These are phyloP conservation scores for Chloranthus sessilifolius DNA, from an alignment of 164 flowering plant genomes.

Conservation along the genomic window DNA sequence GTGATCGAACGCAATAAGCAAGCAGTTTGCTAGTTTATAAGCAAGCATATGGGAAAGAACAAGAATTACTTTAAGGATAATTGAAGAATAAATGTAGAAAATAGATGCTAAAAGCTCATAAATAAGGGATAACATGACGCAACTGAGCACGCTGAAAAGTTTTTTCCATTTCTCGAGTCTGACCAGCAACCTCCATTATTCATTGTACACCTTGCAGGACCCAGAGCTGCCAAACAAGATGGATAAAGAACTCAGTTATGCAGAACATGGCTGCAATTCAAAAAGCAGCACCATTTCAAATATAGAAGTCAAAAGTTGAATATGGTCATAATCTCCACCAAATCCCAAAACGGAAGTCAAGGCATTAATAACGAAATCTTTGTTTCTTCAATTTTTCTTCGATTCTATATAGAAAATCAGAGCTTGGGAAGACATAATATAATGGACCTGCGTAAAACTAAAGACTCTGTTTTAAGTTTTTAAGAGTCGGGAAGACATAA, in stretches of 20 bases:
- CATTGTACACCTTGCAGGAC: conserved; percentile 73
- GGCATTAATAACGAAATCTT: too few species aligned
- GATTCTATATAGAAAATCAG: too few species aligned
- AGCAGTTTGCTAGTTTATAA: too few species aligned
- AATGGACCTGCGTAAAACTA: too few species aligned
- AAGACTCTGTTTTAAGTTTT: too few species aligned
- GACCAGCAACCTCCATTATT: conserved; percentile 97
- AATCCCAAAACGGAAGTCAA: background rate
- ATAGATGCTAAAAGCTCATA: background rate
- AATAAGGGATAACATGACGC: conserved; percentile 24
- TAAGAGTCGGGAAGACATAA: too few species aligned
- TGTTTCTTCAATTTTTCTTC: too few species aligned
- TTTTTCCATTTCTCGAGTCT: conserved; percentile 41
- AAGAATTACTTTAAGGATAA: too few species aligned
- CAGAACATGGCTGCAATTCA: background rate
- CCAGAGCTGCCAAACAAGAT: conserved; percentile 49
- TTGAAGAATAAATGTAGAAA: background rate
- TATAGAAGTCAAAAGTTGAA: background rate
- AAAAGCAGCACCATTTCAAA: background rate
- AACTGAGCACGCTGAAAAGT: conserved; percentile 88
- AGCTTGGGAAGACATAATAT: too few species aligned
- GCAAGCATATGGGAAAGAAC: background rate
- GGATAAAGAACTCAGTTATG: background rate
- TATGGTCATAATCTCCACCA: background rate
- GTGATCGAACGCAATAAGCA: too few species aligned